Base-by-base conservation (phyloP, 1,139 yeast species). In the Pichia sp. region DNA sequence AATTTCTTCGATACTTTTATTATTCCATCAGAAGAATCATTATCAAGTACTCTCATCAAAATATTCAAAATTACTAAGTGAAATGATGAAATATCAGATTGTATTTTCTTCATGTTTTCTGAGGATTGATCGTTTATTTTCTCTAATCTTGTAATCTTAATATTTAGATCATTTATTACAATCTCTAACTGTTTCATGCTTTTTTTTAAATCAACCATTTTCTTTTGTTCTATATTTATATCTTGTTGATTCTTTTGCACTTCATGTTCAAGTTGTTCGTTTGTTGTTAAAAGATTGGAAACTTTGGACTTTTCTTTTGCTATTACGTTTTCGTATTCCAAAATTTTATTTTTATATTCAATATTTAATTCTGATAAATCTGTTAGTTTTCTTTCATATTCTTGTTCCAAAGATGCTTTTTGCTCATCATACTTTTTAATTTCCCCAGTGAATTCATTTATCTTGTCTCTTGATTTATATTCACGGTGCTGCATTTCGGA, bases 381-480 rank as follows among this genome's bases (percentile, higher is more conserved):
- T 2, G 45, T 16, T 7, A 39, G 20, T 11, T 42, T 40, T 2
- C 22, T 39, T 18, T 30, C 32, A 13, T 43, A 42, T 8, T 43
- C 25, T 30, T 55, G 43, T 34, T 72, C 57, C 25, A 75, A 59
- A n/a, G 77, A 57, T 49, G 70, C 66, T 3, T 76, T 75, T 56
- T 80, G 82, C 45, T 81, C 15, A 11, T 37, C 34, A 7, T 15
- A 23, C 12, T 34, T n/a, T 20, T n/a, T 32, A 3, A 43, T 26
- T 23, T 37, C 18, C 7, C 32, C 35, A 11, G 27, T 16, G 16
- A 43, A 16, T 16, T 39, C 16, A 12, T 83, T 43, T 73, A 70
- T 2, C 80, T 78, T 18, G 81, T 69, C 9, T 81, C 75, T 35
- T 4, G 64, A 45, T 24, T 59, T 56, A 9, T 58, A 18, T 4